These are phyloP conservation scores for Cercophora sp. DNA, from an alignment of 495 filamentous ascomycete genomes.

Conservation along the genomic window DNA sequence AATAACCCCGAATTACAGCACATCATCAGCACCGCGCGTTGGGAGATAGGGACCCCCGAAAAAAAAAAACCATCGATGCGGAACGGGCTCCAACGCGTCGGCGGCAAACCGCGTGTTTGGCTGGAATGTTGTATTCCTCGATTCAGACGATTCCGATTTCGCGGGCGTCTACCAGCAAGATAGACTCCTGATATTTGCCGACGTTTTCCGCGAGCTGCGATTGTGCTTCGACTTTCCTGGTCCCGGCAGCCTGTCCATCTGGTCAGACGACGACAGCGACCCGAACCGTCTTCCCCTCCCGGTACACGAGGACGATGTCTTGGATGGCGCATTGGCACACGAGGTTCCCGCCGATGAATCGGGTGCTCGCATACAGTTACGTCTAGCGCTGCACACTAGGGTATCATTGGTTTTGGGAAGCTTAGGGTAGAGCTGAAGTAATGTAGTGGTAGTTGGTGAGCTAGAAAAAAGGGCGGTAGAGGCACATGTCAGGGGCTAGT, in stretches of 20 bases:
- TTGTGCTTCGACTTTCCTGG: conserved; percentile 1
- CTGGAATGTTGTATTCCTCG: background rate
- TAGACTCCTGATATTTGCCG: background rate
- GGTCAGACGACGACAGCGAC: background rate
- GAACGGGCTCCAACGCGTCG: background rate
- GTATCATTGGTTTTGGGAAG: too few relatives aligned
- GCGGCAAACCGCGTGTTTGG: background rate
- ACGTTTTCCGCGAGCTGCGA: conserved; percentile 1
- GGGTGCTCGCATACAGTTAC: background rate
- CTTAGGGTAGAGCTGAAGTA: too few relatives aligned
- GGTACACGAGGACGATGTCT: background rate
- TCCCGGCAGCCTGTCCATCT: background rate
- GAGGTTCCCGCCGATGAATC: background rate
- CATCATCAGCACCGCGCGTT: too few relatives aligned
- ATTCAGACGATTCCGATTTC: background rate
- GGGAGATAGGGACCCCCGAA: too few relatives aligned
- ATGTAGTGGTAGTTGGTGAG: too few relatives aligned
- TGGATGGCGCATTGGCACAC: background rate
- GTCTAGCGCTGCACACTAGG: background rate
- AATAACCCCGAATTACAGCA: too few relatives aligned
- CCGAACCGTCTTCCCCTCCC: background rate
- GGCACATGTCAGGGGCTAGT: too few relatives aligned
- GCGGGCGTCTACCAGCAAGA: background rate
- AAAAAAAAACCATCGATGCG: background rate
- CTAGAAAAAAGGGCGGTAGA: too few relatives aligned